Evolutionary conservation across 148 eudicot genomes (phyloP), one percentile per base, ranked within the genome.

Genomic region (Camellia japonica): DNA sequence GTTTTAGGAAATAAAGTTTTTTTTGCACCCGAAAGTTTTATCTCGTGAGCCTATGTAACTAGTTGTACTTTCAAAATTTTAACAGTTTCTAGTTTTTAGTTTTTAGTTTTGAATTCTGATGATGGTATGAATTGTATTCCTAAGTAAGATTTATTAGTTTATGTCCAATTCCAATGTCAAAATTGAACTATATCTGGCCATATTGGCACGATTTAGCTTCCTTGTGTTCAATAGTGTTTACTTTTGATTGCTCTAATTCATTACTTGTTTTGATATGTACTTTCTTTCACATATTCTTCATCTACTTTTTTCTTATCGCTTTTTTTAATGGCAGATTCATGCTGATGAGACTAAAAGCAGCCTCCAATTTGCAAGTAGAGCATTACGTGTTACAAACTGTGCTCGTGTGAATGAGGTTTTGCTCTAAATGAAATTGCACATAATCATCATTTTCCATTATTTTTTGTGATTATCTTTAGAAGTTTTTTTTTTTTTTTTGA

Each of bases 261-360:
- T 42, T 30, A 7, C 58, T 62, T 56, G 54, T 38, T 65, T 46
- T 38, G 0, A 6, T 41, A 8, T 13, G 23, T 70, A 65, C 47
- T 63, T 72, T 54, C 18, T 58, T 47, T 15, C 10, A 11, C 62
- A 15, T 72, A 3, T 56, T 82, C 49, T 61, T 62, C 13, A 62
- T 75, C 51, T 60, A 70, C 38, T 30, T 30, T 20, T 72, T 71
- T n/a, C 56, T 86, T 62, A 59, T 62, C 59, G 63, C 52, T n/a
- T 46, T 73, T 62, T 81, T 71, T 76, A 63, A 71, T 84, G 85
- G 81, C 90, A 96, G 99, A 84, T 91, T 80, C 99, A 96, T 85
- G 97, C 98, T 68, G 99, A 96, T 79, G 99, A 96, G 90, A 96
- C 99, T 65, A 96, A 92, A 89, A 94, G 99, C 75, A 96, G 97